Conservation (phyloP, 2,329 filamentous ascomycete genomes). For the Hypoxylon sp. region DNA sequence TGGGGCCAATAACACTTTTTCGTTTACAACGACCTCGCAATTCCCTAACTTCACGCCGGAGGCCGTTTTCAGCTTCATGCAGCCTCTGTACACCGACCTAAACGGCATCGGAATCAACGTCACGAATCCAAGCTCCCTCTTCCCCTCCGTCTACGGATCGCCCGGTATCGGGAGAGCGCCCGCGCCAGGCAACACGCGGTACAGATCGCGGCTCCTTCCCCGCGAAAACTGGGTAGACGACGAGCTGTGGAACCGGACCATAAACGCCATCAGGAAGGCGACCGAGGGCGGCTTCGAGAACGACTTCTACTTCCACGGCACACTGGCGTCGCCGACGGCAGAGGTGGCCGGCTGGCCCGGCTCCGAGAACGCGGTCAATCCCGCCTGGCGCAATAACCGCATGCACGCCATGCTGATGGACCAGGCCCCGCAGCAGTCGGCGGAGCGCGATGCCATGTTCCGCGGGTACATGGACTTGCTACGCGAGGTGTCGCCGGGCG, state of each 20-base stretch:
- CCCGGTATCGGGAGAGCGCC: slow-evolving; percentile 47
- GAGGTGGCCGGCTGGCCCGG: slow-evolving; percentile 53
- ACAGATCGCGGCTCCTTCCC: slow-evolving; percentile 55
- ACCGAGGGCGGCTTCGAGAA: slow-evolving; percentile 54
- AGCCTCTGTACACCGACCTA: slow-evolving; percentile 55
- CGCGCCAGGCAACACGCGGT: slow-evolving; percentile 52
- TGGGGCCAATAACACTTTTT: slow-evolving; percentile 49
- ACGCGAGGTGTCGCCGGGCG: slow-evolving; percentile 57
- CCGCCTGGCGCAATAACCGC: slow-evolving; percentile 60
- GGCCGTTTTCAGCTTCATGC: slow-evolving; percentile 51
- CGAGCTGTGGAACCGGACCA: slow-evolving; percentile 48
- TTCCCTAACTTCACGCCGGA: slow-evolving; percentile 50
- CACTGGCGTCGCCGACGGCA: slow-evolving; percentile 53
- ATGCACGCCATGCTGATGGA: slow-evolving; percentile 57
- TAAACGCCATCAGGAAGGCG: slow-evolving; percentile 53
- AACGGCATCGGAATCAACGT: slow-evolving; percentile 52
- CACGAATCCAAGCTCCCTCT: slow-evolving; percentile 48
- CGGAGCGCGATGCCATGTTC: slow-evolving; percentile 48
- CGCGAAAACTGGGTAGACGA: slow-evolving; percentile 52
- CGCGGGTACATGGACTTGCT: slow-evolving; percentile 49
- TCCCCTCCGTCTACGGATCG: slow-evolving; percentile 52
- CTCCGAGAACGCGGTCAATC: slow-evolving; percentile 56
- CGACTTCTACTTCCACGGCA: slow-evolving; percentile 56
- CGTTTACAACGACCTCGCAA: slow-evolving; percentile 54
- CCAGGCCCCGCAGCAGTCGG: slow-evolving; percentile 46